A percentile compares a stretch with the other conserved stretches of the same genome.
Conservation (phyloP, 2,329 filamentous ascomycete genomes). For the Ploettnerulaceae sp. region DNA sequence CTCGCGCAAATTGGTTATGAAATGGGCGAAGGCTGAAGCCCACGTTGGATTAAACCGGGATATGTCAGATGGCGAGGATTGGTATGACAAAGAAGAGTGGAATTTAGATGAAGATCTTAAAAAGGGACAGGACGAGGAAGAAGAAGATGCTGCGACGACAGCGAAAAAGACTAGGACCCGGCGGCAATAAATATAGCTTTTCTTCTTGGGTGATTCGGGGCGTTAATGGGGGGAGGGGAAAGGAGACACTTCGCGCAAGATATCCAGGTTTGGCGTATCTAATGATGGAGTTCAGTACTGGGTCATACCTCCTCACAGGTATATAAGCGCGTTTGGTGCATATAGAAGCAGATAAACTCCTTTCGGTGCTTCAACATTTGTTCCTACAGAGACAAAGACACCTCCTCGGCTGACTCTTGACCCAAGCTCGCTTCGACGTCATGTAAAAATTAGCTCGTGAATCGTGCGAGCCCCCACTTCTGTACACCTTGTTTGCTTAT, state of each 20-base stretch:
- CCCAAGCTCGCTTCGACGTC: slow-evolving; percentile 21
- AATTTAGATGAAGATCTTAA: slow-evolving; percentile 67
- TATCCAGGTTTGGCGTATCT: slow-evolving; percentile 3
- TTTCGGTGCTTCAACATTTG: neutral
- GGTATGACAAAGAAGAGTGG: slow-evolving; percentile 82
- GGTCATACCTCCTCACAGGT: neutral
- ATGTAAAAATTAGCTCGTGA: slow-evolving; percentile 21
- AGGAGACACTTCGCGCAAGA: slow-evolving; percentile 1
- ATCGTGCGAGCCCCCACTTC: slow-evolving; percentile 5
- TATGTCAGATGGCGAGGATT: slow-evolving; percentile 85
- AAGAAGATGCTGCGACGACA: slow-evolving; percentile 58
- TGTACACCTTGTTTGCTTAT: too few relatives aligned
- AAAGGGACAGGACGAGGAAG: slow-evolving; percentile 78
- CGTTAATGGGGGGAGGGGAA: neutral
- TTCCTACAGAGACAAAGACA: neutral
- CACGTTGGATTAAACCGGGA: slow-evolving; percentile 60
- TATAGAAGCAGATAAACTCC: neutral
- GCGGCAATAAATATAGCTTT: slow-evolving; percentile 28
- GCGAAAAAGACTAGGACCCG: slow-evolving; percentile 46
- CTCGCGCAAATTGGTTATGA: slow-evolving; percentile 64
- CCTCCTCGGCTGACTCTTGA: neutral
- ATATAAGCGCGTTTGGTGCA: neutral
- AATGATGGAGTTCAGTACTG: neutral
- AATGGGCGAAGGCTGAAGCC: slow-evolving; percentile 74
- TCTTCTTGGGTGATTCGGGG: neutral